A percentile compares a stretch with the other conserved stretches of the same genome.
Evolutionary conservation across 2,329 filamentous ascomycete species (phyloP).

Genomic region (Trichoderma cornu-damae): DNA sequence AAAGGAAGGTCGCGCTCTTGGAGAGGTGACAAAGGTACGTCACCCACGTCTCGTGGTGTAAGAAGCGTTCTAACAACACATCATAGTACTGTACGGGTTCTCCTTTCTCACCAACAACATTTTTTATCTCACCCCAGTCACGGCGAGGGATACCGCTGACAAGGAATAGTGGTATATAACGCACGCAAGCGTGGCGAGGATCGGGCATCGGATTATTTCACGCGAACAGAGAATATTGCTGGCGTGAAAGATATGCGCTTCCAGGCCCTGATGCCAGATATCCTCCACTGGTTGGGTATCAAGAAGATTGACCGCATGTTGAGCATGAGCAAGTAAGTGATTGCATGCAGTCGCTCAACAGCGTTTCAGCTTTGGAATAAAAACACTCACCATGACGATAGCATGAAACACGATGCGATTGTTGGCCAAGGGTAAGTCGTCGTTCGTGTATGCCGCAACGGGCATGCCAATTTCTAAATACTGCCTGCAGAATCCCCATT

Average conservation of each 20-base stretch:
- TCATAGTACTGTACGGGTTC: slow-evolving; percentile 42
- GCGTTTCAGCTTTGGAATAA: neutral
- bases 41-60: neutral
- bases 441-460: neutral
- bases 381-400: slow-evolving; percentile 32
- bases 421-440: slow-evolving; percentile 65
- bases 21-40: slow-evolving; percentile 89
- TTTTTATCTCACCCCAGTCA: neutral
- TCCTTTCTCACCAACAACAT: neutral
- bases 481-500: slow-evolving; percentile 66
- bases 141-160: neutral
- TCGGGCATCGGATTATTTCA: slow-evolving; percentile 87
- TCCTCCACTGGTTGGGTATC: slow-evolving; percentile 96
- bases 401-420: slow-evolving; percentile 88
- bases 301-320: slow-evolving; percentile 98
- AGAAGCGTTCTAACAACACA: slow-evolving; percentile 29
- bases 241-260: slow-evolving; percentile 97
- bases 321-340: slow-evolving; percentile 84
- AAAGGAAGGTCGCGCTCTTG: slow-evolving; percentile 90
- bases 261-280: slow-evolving; percentile 96
- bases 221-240: slow-evolving; percentile 95
- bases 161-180: slow-evolving; percentile 59
- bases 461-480: neutral
- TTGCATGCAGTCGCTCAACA: neutral
- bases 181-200: slow-evolving; percentile 74